Evolutionary conservation across 805 yeast genomes (phyloP), one percentile per base, ranked within the genome.

Genomic region (Kuraishia capsulata): DNA sequence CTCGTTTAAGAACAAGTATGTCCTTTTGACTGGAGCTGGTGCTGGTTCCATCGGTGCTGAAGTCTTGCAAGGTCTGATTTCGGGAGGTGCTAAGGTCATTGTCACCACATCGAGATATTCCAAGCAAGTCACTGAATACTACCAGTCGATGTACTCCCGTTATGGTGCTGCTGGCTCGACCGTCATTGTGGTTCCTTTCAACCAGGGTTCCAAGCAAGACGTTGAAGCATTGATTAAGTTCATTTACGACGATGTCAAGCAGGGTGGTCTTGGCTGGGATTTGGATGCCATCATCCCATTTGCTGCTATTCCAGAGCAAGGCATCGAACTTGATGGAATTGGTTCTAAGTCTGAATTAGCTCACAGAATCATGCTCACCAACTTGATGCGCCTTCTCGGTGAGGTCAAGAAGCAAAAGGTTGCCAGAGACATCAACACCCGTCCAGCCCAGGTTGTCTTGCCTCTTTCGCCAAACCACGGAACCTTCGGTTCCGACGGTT

Each of bases 391-490:
- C 65, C 73, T 92, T 52, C 72, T 92, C 59, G 99, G 99, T 65
- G 76, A 74, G 50, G 85, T 92, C 51, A 88, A 90, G 73, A 61
- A 78, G 43, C 84, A 84, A 59, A 92, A 92, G 69, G 74, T 75
- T 50, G 69, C 78, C 37, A 71, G 76, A 53, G 81, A 81, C 42
- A 73, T 78, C 48, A 94, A 83, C 62, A 92, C 98, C 31, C 82
- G 99, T 65, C 99, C 99, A 36, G 97, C 98, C 42, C 97, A 92
- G 70, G 95, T 88, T 48, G 77, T 92, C 51, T 72, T 92, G 56
- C 99, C 99, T 53, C 69, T 92, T 61, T 90, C 97, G 52, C 98
- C 99, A 52, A 92, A 92, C 70, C 99, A 92, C 60, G 99, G 99
- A 63, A 88, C 96, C 41, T 92, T 92, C 53, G 99, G 99, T 59